Percentiles rank a stretch among this genome's conserved stretches.
phyloP scores from a whole-genome alignment of 345 rosid genomes.

The Rhizophora mangle region DNA sequence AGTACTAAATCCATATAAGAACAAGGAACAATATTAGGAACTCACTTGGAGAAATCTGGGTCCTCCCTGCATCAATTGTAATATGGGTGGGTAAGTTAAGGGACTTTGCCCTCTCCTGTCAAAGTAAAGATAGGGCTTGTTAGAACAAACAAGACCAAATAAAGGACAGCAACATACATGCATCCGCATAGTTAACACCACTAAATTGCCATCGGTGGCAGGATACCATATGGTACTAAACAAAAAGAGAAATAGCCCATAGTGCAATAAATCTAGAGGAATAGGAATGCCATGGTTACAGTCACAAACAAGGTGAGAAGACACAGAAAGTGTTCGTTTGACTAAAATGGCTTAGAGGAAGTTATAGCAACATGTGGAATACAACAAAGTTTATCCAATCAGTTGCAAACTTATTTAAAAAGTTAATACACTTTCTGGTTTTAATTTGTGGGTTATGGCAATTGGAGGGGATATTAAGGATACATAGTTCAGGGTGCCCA shows the following conservation, averaged over 20 bases:
- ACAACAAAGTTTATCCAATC: background rate
- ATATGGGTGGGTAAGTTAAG: slow-evolving; percentile 90
- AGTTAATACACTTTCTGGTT: no score
- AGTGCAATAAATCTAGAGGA: background rate
- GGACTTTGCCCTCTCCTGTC: slow-evolving; percentile 83
- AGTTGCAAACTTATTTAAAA: background rate
- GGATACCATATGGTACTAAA: no score
- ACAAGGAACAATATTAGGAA: slow-evolving; percentile 22
- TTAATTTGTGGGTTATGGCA: no score
- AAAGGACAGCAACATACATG: background rate
- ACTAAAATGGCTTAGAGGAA: background rate
- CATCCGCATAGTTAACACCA: background rate
- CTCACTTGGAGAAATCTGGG: slow-evolving; percentile 99
- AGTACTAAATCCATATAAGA: background rate
- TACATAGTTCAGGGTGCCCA: no score
- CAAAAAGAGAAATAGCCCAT: background rate
- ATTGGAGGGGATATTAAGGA: no score
- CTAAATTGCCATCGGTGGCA: no score
- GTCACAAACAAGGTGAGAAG: background rate
- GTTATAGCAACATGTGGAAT: background rate
- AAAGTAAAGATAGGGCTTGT: slow-evolving; percentile 11
- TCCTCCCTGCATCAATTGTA: slow-evolving; percentile 97
- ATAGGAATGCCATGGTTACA: background rate
- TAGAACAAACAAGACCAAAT: slow-evolving; percentile 4
- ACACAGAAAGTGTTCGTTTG: background rate